These are phyloP conservation scores for Tausonia pullulans DNA, from an alignment of 1,284 basidiomycete genomes.

Conservation along the genomic window DNA sequence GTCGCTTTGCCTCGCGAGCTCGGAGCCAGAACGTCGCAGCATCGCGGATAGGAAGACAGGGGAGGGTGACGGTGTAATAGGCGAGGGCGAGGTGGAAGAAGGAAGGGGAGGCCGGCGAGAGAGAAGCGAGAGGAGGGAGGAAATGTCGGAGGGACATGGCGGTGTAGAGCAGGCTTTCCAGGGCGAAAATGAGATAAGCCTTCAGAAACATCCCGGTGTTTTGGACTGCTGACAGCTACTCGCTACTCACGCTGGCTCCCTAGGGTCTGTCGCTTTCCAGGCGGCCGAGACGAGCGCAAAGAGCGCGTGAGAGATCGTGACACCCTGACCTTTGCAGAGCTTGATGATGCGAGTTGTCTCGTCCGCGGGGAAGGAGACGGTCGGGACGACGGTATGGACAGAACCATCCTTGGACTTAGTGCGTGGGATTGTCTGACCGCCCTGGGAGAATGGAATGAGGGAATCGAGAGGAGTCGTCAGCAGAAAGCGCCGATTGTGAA, in stretches of 20 bases:
- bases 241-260: background rate
- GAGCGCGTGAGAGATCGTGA: slow-evolving; percentile 21
- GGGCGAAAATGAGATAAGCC: background rate
- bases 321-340: slow-evolving; percentile 19
- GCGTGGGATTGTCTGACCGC: slow-evolving; percentile 23
- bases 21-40: slow-evolving; percentile 53
- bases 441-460: slow-evolving; percentile 7
- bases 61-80: slow-evolving; percentile 65
- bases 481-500: background rate
- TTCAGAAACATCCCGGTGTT: background rate
- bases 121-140: background rate
- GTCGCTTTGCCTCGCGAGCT: slow-evolving; percentile 50
- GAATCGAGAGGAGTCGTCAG: background rate
- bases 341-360: slow-evolving; percentile 20
- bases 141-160: slow-evolving; percentile 51
- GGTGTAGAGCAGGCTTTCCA: slow-evolving; percentile 57
- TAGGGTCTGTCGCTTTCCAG: background rate
- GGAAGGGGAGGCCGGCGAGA: slow-evolving; percentile 38
- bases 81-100: slow-evolving; percentile 65
- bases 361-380: slow-evolving; percentile 18
- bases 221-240: background rate
- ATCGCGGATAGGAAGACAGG: slow-evolving; percentile 47
- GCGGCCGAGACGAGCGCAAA: slow-evolving; percentile 21
- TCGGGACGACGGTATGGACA: slow-evolving; percentile 24
- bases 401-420: background rate